Base-by-base conservation (phyloP, 805 yeast genomes). In the Zygotorulaspora danielsina region DNA sequence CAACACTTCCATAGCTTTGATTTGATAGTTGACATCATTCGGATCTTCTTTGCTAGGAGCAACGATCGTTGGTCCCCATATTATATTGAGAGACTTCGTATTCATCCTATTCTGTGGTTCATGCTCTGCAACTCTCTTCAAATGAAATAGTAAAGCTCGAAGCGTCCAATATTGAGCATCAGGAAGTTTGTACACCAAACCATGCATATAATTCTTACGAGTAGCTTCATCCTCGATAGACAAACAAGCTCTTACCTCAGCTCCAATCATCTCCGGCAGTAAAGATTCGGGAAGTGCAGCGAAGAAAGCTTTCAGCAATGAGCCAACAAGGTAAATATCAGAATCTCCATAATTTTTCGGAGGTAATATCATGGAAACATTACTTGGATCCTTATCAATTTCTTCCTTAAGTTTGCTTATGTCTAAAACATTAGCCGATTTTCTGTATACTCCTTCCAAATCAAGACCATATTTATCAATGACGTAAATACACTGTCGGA, bases 151-250 rank as follows among this genome's bases (percentile, higher is more conserved):
- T 49, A 93, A 66, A 24, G 86, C 78, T 49, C 97, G 70, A 50
- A 93, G 70, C 0, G 97, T 89, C 71, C 95, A 89, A 61, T 93
- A 93, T 42, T 90, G 87, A 1, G 95, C 93, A 64, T 93, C 98
- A 0, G 97, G 96, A 39, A 93, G 72, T 49, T 84, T 84, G 66
- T 83, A 93, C 32, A 93, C 85, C 43, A 86, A 74, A 32, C 87
- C 85, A 62, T 93, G 98, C 52, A 93, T 71, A 20, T 70, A 70
- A 55, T 87, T 90, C 43, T 84, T 77, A 42, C 84, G 73, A 49
- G 78, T 71, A 10, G 69, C 69, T 13, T 71, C 71, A 51, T 82
- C 84, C 20, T 68, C 73, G 36, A 87, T 79, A 34, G 93, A 70
- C 36, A 93, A 67, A 6, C 96, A 94, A 2, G 61, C 57, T 43